Evolutionary conservation across 352 stramenopile species (phyloP).

Genomic region (Globisporangium mamillatum): DNA sequence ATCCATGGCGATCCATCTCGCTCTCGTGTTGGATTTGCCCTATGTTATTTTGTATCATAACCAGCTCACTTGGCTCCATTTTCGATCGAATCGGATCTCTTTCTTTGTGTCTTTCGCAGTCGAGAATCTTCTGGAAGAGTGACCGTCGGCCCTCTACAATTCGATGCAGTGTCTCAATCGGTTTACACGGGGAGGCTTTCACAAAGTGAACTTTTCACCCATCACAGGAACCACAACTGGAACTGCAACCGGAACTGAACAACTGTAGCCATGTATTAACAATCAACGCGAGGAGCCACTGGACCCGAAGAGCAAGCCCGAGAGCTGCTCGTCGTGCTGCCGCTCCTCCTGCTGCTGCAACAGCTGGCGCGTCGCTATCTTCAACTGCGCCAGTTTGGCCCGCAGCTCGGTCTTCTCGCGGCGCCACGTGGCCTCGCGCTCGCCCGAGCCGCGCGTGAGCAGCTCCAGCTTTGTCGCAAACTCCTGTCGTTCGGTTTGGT

Average conservation of each 20-base stretch:
- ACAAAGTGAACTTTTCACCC: neutral
- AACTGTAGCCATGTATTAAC: slow-evolving; percentile 12
- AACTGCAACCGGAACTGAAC: neutral
- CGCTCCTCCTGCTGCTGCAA: slow-evolving; percentile 26
- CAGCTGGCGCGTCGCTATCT: slow-evolving; percentile 23
- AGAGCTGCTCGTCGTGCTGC: slow-evolving; percentile 20
- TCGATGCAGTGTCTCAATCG: slow-evolving; percentile 4
- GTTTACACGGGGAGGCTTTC: neutral
- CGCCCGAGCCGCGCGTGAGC: slow-evolving; percentile 1
- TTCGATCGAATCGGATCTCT: neutral
- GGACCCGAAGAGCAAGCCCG: slow-evolving; percentile 16
- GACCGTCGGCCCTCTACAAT: neutral
- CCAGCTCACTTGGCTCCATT: neutral
- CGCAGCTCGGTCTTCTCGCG: slow-evolving; percentile 20
- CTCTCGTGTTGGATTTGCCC: neutral
- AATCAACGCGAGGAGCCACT: neutral
- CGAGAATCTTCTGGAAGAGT: slow-evolving; percentile 20
- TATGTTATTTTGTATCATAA: neutral
- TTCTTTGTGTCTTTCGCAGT: slow-evolving; percentile 4
- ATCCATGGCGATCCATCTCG: neutral
- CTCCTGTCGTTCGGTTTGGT: slow-evolving; percentile 1
- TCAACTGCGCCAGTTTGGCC: slow-evolving; percentile 20
- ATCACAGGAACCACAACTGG: neutral
- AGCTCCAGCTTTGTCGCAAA: slow-evolving; percentile 15
- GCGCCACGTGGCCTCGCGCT: slow-evolving; percentile 13